Evolutionary conservation across 176 grass and related monocot genomes (phyloP).

Genomic region (Rhynchospora pubera): DNA sequence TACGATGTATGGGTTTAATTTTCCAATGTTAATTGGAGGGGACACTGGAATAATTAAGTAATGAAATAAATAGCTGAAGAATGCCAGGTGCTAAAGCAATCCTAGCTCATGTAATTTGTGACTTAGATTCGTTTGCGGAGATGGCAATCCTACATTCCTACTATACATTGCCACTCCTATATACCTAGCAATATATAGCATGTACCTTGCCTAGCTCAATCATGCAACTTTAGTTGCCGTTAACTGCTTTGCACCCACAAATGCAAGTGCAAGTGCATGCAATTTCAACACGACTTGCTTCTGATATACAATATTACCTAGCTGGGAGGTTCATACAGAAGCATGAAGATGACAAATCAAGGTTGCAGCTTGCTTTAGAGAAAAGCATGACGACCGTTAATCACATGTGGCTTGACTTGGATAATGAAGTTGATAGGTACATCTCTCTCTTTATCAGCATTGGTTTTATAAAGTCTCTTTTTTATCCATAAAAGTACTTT

Average conservation of each 20-base stretch:
- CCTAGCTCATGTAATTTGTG: neutral
- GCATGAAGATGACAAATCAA: no score
- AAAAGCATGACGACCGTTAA: no score
- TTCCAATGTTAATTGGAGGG: neutral
- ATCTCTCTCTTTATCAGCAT: no score
- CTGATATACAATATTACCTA: no score
- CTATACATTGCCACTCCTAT: no score
- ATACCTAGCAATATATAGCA: neutral
- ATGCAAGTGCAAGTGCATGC: neutral
- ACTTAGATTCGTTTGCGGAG: neutral
- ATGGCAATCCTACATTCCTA: neutral
- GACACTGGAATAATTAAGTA: neutral
- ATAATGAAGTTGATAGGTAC: no score
- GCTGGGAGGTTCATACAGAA: no score
- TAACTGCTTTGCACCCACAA: neutral
- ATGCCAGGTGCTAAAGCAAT: neutral
- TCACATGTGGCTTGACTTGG: no score
- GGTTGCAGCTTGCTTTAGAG: no score
- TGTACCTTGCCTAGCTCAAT: neutral
- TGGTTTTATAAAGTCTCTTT: no score
- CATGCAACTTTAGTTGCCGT: neutral
- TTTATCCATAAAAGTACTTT: no score
- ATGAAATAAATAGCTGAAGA: neutral
- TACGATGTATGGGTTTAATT: neutral
- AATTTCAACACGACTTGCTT: neutral